Base-by-base conservation (phyloP, 2,329 filamentous ascomycete genomes). In the Trichoderma sp. region DNA sequence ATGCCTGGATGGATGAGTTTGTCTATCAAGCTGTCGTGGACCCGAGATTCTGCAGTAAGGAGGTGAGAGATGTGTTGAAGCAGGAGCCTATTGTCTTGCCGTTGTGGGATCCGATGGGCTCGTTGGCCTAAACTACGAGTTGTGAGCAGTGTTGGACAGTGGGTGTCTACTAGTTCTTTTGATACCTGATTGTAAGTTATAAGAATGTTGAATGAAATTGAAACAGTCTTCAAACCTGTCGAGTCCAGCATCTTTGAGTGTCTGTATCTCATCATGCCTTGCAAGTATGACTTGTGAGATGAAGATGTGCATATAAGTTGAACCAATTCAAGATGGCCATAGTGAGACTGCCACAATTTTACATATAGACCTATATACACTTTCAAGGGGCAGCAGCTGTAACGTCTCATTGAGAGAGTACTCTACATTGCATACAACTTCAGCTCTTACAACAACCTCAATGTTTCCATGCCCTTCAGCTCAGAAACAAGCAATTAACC, bases 1-100 rank as follows among this genome's bases (percentile, higher is more conserved):
- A 97, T 84, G 86, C 87, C 24, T 94, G 92, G 92, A 92, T 94
- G 90, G 91, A 93, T 77, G 88, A 94, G 84, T 97, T 95, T 85
- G 91, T 93, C 60, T 97, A 95, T 82, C 95, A 97, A 86, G 94
- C 93, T 8, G 95, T 97, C 16, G 91, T 97, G 6, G 94, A 97
- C 81, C 92, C 93, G 0, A 88, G 87, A 16, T 92, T 93, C 80
- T 87, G 93, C 71, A 87, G 86, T 73, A 89, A 90, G 80, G 91
- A 93, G 79, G 87, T 97, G 12, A 87, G 87, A 76, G 92, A 95
- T 79, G 90, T 97, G 29, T 83, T 96, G 71, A 89, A 91, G 78
- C 89, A 93, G 85, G 88, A 94, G 80, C 90, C 94, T 0, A 89
- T 92, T 77, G 90, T 94, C 72, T 84, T 96, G 76, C 93, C 93